A percentile compares a stretch with the other conserved stretches of the same genome.
Evolutionary conservation across 352 stramenopile species (phyloP).

Genomic region (Pythium phragmiticola): DNA sequence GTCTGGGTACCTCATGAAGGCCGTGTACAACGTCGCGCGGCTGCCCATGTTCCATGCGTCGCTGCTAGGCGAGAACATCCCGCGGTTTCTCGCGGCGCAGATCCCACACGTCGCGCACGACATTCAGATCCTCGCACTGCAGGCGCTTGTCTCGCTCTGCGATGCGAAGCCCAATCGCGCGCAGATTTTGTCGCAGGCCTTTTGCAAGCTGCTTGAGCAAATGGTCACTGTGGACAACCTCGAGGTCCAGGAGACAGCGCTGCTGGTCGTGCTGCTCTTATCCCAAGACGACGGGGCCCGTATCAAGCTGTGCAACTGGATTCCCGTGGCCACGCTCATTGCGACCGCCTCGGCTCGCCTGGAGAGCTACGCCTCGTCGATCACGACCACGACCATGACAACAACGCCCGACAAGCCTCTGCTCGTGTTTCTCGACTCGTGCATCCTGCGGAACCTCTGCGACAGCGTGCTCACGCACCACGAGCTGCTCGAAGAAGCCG

Average conservation of each 20-base stretch:
- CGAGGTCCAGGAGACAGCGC: constrained; percentile 54
- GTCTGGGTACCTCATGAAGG: constrained; percentile 58
- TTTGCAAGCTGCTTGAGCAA: constrained; percentile 50
- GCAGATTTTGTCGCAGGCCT: constrained; percentile 45
- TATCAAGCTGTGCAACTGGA: constrained; percentile 72
- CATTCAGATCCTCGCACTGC: constrained; percentile 47
- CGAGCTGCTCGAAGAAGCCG: constrained; percentile 58
- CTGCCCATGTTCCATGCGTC: constrained; percentile 51
- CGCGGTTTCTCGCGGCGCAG: constrained; percentile 52
- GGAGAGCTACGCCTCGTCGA: too few relatives aligned
- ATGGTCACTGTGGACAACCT: constrained; percentile 39
- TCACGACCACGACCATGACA: too few relatives aligned
- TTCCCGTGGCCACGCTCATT: constrained; percentile 47
- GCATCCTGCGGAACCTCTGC: constrained; percentile 68
- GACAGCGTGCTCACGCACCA: constrained; percentile 74
- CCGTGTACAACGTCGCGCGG: constrained; percentile 67
- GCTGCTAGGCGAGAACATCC: constrained; percentile 65
- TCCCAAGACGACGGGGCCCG: constrained; percentile 63
- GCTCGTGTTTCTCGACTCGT: constrained; percentile 65
- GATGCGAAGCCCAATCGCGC: constrained; percentile 46
- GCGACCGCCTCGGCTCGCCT: constrained; percentile 11
- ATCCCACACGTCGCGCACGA: constrained; percentile 35
- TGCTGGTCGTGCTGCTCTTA: constrained; percentile 52
- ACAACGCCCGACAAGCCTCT: neutral
- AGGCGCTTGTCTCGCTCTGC: constrained; percentile 52